These are phyloP conservation scores for Acer campestre DNA, from an alignment of 345 rosid genomes.

Conservation along the genomic window DNA sequence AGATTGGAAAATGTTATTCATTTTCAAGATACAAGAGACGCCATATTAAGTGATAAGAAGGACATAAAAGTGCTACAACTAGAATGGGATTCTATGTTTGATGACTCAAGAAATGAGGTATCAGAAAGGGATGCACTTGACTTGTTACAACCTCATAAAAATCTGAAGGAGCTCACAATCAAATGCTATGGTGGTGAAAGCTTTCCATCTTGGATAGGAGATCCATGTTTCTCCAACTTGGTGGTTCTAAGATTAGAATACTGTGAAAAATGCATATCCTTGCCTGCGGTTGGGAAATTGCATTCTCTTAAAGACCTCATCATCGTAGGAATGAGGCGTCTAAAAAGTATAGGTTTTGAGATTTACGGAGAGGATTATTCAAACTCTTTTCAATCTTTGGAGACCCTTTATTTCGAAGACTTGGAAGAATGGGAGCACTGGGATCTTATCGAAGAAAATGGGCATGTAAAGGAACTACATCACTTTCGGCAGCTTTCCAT, in stretches of 20 bases:
- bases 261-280: not conserved
- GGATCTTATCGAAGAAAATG: not conserved
- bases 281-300: not conserved
- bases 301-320: not conserved
- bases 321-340: not conserved
- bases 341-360: not conserved
- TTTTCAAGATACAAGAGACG: not conserved
- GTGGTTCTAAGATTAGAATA: not conserved
- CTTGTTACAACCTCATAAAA: not conserved
- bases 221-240: conserved; percentile 1
- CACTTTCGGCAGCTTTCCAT: not conserved
- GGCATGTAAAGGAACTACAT: not conserved
- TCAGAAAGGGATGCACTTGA: not conserved
- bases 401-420: not conserved
- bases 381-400: not conserved
- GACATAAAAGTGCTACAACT: not conserved
- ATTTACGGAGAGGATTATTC: not conserved
- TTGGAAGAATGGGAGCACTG: not conserved
- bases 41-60: not conserved
- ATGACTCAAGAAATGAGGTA: not conserved
- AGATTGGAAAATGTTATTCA: not conserved
- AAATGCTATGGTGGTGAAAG: not conserved
- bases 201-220: not conserved
- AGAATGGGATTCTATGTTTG: not conserved
- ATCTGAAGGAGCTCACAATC: not conserved